These are phyloP conservation scores for Crithidia thermophila DNA, from an alignment of 208 protist genomes.

Conservation along the genomic window DNA sequence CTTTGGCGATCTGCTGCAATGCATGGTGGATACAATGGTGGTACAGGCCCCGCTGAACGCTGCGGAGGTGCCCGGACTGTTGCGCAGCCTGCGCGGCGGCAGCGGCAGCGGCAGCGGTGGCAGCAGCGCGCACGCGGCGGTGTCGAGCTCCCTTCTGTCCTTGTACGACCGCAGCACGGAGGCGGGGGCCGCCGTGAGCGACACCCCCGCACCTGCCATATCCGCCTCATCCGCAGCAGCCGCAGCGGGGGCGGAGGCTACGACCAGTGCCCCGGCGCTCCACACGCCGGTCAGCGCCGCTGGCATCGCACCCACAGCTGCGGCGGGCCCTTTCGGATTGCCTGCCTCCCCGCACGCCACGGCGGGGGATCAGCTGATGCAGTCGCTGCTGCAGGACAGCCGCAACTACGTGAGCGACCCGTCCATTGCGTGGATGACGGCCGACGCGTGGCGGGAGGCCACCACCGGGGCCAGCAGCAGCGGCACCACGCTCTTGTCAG, in stretches of 20 bases:
- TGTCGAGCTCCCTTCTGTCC: constrained; percentile 17
- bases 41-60: constrained; percentile 16
- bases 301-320: not conserved
- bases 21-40: constrained; percentile 25
- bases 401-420: constrained; percentile 22
- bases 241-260: not conserved
- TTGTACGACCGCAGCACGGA: constrained; percentile 32
- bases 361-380: constrained; percentile 24
- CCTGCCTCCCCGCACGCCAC: not conserved
- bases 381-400: constrained; percentile 32
- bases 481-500: not conserved
- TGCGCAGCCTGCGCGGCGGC: constrained; percentile 22
- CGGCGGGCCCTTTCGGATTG: not conserved
- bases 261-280: not conserved
- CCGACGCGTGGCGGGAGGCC: constrained; percentile 23
- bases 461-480: constrained; percentile 5
- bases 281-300: not conserved
- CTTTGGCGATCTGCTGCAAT: constrained; percentile 21
- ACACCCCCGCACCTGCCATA: not conserved
- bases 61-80: constrained; percentile 14
- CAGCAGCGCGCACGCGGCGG: not conserved
- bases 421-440: constrained; percentile 35
- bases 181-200: constrained; percentile 2
- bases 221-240: no score
- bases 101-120: constrained; percentile 11